A percentile compares a stretch with the other conserved stretches of the same genome.
These are phyloP conservation scores for Torulaspora franciscae DNA, from an alignment of 805 yeast species.

Conservation along the genomic window DNA sequence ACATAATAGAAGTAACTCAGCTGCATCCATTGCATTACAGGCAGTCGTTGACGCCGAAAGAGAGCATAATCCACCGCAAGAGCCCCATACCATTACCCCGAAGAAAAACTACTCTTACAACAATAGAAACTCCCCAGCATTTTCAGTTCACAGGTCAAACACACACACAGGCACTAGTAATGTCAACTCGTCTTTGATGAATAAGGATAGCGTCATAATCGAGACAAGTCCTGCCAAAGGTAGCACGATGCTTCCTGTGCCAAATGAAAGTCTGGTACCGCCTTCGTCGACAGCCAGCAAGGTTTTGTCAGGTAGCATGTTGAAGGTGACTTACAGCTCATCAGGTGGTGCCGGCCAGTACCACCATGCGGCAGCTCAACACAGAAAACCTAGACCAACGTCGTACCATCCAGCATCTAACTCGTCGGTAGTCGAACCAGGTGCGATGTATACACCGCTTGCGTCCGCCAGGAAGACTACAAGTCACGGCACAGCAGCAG, in stretches of 20 bases:
- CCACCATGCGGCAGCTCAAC: slow-evolving; percentile 32
- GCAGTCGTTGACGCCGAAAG: slow-evolving; percentile 65
- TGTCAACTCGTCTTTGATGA: slow-evolving; percentile 21
- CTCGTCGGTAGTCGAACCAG: slow-evolving; percentile 4
- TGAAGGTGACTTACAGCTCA: neutral
- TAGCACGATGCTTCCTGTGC: neutral
- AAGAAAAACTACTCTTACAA: slow-evolving; percentile 5
- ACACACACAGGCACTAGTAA: slow-evolving; percentile 33
- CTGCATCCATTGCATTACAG: slow-evolving; percentile 65
- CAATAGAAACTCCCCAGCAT: slow-evolving; percentile 10
- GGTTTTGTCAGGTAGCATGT: neutral
- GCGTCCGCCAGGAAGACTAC: slow-evolving; percentile 32
- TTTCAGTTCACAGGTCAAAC: slow-evolving; percentile 35
- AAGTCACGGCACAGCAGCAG: slow-evolving; percentile 11
- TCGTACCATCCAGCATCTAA: slow-evolving; percentile 61
- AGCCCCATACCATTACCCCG: slow-evolving; percentile 1
- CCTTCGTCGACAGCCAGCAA: neutral
- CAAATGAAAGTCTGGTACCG: slow-evolving; percentile 1
- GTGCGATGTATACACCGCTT: slow-evolving; percentile 13
- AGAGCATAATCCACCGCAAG: slow-evolving; percentile 15
- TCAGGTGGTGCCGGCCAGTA: slow-evolving; percentile 3
- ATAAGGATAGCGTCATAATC: slow-evolving; percentile 24
- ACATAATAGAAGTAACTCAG: slow-evolving; percentile 40
- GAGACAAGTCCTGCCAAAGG: slow-evolving; percentile 25
- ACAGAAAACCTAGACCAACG: slow-evolving; percentile 73